Evolutionary conservation across 2,329 filamentous ascomycete genomes (phyloP), one percentile per base, ranked within the genome.

Genomic region (Phialophora expanda): DNA sequence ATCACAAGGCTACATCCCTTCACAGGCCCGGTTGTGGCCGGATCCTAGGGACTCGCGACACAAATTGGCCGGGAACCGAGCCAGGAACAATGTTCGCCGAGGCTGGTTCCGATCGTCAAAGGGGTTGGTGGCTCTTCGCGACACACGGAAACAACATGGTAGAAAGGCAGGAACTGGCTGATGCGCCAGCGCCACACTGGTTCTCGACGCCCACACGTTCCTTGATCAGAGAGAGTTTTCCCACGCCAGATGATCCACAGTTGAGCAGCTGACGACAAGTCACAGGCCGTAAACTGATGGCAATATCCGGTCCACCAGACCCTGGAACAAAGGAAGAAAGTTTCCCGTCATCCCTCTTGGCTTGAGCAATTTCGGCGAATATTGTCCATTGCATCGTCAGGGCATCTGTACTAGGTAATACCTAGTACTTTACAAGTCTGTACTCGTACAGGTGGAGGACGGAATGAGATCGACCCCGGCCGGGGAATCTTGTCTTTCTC

Each of bases 41-140:
- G n/a, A n/a, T n/a, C n/a, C n/a, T n/a, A n/a, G 41, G 26, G 3
- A 44, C 32, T 32, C 30, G 2, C 11, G 41, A 11, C 41, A 48
- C 41, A 60, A 44, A 24, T 60, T 60, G 38, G 56, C 56, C 56
- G 56, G 56, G 26, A 60, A 48, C 38, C 20, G 20, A 60, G 3
- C 34, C 26, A 44, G 41, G 38, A 60, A 28, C 12, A 48, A 60
- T 60, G n/a, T 60, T 60, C 56, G 56, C 56, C 56, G 56, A 48
- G 14, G 3, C 2, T n/a, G 56, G 14, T 48, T 60, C 55, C 7
- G 55, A 22, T 44, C 56, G 56, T 14, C n/a, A 24, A 20, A 41
- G n/a, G 55, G 28, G 20, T 58, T 32, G 26, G 32, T n/a, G n/a
- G n/a, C n/a, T 58, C 55, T 58, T 58, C 32, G 32, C 55, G 20